A percentile compares a stretch with the other conserved stretches of the same genome.
phyloP scores from a whole-genome alignment of 345 rosid genomes.

The Dimocarpus longan region DNA sequence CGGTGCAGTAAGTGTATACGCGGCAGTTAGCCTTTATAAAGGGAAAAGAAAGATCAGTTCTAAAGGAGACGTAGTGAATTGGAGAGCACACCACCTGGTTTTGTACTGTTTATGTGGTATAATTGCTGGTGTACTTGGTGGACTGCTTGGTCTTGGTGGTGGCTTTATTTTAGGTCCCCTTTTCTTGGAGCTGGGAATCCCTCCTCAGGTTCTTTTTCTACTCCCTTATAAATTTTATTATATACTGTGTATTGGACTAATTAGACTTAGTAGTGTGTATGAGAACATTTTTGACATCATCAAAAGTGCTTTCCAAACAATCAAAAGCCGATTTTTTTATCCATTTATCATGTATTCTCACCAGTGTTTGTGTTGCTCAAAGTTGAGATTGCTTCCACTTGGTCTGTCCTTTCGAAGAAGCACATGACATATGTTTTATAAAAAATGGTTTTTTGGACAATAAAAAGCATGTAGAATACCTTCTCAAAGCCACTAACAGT shows the following conservation, averaged over 20 bases:
- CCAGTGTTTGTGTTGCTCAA: too few species aligned
- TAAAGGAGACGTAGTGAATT: constrained; percentile 35
- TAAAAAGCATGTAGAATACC: too few species aligned
- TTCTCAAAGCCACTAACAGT: too few species aligned
- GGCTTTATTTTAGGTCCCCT: constrained; percentile 52
- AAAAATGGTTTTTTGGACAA: too few species aligned
- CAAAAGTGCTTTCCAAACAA: too few species aligned
- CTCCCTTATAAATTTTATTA: neutral
- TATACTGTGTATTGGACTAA: neutral
- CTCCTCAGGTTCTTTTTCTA: constrained; percentile 41
- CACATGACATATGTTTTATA: too few species aligned
- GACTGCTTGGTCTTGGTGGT: constrained; percentile 51
- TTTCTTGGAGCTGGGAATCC: constrained; percentile 46
- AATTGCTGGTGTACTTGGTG: constrained; percentile 46
- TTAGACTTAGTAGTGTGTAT: too few species aligned
- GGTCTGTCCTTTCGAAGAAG: too few species aligned
- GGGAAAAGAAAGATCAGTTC: constrained; percentile 43
- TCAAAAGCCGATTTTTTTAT: neutral
- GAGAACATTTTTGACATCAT: too few species aligned
- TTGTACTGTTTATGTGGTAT: constrained; percentile 39
- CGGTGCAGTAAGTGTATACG: constrained; percentile 35
- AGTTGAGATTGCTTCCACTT: neutral
- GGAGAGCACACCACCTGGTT: constrained; percentile 31
- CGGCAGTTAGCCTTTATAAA: constrained; percentile 40
- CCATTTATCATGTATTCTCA: neutral